A percentile compares a stretch with the other conserved stretches of the same genome.
phyloP scores from a whole-genome alignment of 73 alveolate genomes.

The Uronychia setigera region DNA sequence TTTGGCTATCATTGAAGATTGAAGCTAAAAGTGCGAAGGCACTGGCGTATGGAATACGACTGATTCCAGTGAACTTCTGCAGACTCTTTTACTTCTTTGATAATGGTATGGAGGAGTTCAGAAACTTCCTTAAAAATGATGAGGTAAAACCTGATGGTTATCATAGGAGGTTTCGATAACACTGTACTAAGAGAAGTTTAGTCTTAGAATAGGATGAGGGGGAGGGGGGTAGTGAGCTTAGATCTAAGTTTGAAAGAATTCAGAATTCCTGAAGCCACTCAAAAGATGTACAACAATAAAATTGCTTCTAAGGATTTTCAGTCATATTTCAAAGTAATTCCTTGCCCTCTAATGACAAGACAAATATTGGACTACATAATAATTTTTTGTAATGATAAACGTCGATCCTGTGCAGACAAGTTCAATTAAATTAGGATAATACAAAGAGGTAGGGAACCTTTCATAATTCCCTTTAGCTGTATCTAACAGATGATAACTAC shows the following conservation, averaged over 20 bases:
- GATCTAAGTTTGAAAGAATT: not conserved
- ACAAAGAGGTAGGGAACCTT: conserved; percentile 12
- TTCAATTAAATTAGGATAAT: not conserved
- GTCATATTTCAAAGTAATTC: not conserved
- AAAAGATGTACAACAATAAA: not conserved
- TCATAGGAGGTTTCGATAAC: not conserved
- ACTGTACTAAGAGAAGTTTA: not conserved
- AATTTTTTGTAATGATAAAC: not conserved
- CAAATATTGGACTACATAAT: not conserved
- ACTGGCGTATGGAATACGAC: not conserved
- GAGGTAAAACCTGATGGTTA: not conserved
- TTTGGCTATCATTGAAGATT: not conserved
- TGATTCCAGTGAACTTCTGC: not conserved
- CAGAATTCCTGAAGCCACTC: not conserved
- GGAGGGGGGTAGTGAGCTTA: too few relatives aligned
- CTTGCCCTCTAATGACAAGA: conserved; percentile 24
- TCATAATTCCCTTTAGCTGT: conserved; percentile 3
- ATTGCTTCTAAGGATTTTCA: conserved; percentile 13
- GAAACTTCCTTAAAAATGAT: not conserved
- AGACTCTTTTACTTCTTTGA: not conserved
- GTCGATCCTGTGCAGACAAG: not conserved
- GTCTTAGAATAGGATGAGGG: too few relatives aligned
- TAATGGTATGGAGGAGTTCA: not conserved
- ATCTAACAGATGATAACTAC: conserved; percentile 40
- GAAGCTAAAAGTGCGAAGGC: not conserved